Evolutionary conservation across 257 asterid genomes (phyloP).

Genomic region (Solanum piurae): DNA sequence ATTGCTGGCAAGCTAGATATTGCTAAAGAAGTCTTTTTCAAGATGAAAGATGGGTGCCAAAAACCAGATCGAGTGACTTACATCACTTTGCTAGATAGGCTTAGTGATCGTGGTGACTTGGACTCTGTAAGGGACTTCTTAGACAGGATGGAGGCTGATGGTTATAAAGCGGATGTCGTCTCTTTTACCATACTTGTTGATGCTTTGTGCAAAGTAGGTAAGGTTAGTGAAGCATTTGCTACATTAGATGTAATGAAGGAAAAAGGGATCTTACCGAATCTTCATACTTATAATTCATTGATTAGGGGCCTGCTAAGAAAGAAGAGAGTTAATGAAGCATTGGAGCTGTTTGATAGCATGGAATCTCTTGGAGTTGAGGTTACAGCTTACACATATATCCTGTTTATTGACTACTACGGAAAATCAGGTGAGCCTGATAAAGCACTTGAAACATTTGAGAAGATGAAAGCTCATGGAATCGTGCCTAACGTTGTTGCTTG

Average conservation of each 20-base stretch:
- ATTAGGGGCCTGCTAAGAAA: conserved; percentile 72
- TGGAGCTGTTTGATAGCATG: conserved; percentile 47
- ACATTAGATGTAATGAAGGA: conserved; percentile 58
- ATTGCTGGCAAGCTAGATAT: conserved; percentile 68
- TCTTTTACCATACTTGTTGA: conserved; percentile 69
- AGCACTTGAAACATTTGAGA: conserved; percentile 71
- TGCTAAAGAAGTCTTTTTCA: conserved; percentile 64
- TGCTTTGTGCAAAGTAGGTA: conserved; percentile 75
- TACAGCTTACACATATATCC: conserved; percentile 62
- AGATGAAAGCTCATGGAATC: conserved; percentile 80
- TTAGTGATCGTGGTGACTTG: conserved; percentile 68
- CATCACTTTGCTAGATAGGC: conserved; percentile 75
- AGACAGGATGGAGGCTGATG: conserved; percentile 71
- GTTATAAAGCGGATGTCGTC: conserved; percentile 72
- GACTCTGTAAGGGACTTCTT: conserved; percentile 57
- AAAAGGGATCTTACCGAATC: conserved; percentile 57
- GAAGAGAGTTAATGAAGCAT: conserved; percentile 54
- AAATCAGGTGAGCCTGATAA: conserved; percentile 74
- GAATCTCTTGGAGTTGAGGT: conserved; percentile 43
- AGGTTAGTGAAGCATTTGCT: conserved; percentile 53
- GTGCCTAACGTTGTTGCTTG: conserved; percentile 76
- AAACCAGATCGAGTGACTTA: conserved; percentile 92
- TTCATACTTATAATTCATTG: conserved; percentile 82
- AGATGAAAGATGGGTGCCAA: conserved; percentile 68
- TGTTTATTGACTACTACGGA: conserved; percentile 81